phyloP scores from a whole-genome alignment of 495 filamentous ascomycete genomes.

The Aspergillus asperescens region DNA sequence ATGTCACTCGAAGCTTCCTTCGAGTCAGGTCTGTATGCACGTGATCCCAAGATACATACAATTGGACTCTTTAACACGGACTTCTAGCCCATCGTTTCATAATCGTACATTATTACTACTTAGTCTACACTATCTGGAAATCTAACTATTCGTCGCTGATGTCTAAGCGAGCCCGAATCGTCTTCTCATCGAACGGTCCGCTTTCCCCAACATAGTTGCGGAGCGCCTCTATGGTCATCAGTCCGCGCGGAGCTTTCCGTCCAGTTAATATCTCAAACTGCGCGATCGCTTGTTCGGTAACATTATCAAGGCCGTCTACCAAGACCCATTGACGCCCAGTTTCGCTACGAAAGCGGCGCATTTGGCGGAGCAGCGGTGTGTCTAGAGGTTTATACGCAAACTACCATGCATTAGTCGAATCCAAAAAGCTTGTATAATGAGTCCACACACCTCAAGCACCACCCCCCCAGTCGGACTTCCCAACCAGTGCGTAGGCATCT shows the following conservation, averaged over 20 bases:
- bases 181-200: conserved; percentile 41
- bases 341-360: conserved; percentile 51
- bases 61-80: too few relatives aligned
- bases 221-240: conserved; percentile 68
- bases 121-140: conserved; percentile 7
- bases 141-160: neutral
- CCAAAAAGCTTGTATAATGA: neutral
- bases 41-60: neutral
- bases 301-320: conserved; percentile 74
- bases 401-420: conserved; percentile 30
- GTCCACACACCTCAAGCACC: conserved; percentile 57
- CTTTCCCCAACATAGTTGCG: conserved; percentile 43
- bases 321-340: conserved; percentile 66
- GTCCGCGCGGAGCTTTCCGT: conserved; percentile 65
- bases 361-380: conserved; percentile 65
- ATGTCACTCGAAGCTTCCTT: neutral
- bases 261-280: conserved; percentile 82
- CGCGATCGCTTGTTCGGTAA: conserved; percentile 76
- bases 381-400: conserved; percentile 69
- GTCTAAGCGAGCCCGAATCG: conserved; percentile 38
- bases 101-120: too few relatives aligned
- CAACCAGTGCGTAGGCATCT: conserved; percentile 70
- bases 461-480: conserved; percentile 73
- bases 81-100: too few relatives aligned
- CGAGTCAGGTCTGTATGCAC: neutral